Conservation (phyloP, 192 early-diverging fungal genomes). For the Paraglomus brasilianum region DNA sequence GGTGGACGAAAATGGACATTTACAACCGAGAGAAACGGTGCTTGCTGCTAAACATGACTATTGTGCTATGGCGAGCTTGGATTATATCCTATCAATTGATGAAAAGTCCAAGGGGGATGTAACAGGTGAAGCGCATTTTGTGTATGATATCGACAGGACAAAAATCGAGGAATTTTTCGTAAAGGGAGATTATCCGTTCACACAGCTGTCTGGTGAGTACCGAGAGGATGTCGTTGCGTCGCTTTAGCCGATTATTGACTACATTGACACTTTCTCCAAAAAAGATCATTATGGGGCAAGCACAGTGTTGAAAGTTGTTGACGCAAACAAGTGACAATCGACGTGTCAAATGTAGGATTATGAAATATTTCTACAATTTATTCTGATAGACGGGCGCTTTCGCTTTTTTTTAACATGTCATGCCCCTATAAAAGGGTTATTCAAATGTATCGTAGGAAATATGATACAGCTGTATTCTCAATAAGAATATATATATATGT, state of each 20-base stretch:
- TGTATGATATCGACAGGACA: slow-evolving; percentile 32
- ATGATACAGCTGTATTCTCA: too few species aligned
- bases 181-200: slow-evolving; percentile 27
- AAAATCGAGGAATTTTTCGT: slow-evolving; percentile 17
- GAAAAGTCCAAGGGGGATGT: slow-evolving; percentile 12
- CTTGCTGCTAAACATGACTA: slow-evolving; percentile 54
- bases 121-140: slow-evolving; percentile 39
- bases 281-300: slow-evolving; percentile 46
- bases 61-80: slow-evolving; percentile 47
- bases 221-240: neutral
- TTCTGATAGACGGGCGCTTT: too few species aligned
- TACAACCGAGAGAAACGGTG: slow-evolving; percentile 57
- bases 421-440: too few species aligned
- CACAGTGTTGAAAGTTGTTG: neutral
- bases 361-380: too few species aligned
- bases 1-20: slow-evolving; percentile 42
- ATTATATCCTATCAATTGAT: slow-evolving; percentile 48
- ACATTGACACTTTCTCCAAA: slow-evolving; percentile 18
- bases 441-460: too few species aligned
- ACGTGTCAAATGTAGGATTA: too few species aligned
- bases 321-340: too few species aligned
- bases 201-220: slow-evolving; percentile 44
- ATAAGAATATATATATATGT: too few species aligned
- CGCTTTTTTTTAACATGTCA: too few species aligned
- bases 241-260: neutral